Conservation (phyloP, 2,329 filamentous ascomycete genomes). For the Neophaeococcomyces mojaviensis region DNA sequence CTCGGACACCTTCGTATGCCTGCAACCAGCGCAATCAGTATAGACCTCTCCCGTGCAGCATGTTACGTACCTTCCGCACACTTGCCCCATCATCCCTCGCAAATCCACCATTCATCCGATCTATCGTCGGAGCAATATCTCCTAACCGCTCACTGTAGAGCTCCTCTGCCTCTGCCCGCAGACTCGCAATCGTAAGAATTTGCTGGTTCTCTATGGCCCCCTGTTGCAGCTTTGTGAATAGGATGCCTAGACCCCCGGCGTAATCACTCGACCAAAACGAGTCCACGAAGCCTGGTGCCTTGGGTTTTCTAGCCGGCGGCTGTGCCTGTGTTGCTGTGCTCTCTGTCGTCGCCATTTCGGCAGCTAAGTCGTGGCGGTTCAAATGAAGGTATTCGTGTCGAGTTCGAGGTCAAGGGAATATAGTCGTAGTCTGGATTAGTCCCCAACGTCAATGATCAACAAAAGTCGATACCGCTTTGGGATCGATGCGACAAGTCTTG, state of each 20-base stretch:
- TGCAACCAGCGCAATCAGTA: slow-evolving; percentile 35
- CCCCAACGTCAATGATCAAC: not conserved
- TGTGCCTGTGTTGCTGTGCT: slow-evolving; percentile 1
- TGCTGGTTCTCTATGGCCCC: slow-evolving; percentile 93
- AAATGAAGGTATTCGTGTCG: not conserved
- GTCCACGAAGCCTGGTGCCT: slow-evolving; percentile 83
- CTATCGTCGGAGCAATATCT: slow-evolving; percentile 73
- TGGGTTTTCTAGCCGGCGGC: slow-evolving; percentile 25
- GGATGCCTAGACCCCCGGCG: slow-evolving; percentile 85
- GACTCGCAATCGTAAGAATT: slow-evolving; percentile 77
- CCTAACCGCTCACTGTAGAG: slow-evolving; percentile 71
- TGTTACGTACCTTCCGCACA: slow-evolving; percentile 68
- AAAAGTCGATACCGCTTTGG: no score
- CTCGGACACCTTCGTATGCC: slow-evolving; percentile 90
- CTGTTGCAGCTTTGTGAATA: slow-evolving; percentile 95
- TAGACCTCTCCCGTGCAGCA: not conserved
- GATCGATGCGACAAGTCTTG: no score
- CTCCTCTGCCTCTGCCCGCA: slow-evolving; percentile 95
- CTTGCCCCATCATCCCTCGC: slow-evolving; percentile 88
- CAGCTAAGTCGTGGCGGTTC: not conserved
- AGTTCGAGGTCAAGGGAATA: not conserved
- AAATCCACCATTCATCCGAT: slow-evolving; percentile 79
- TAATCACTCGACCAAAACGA: slow-evolving; percentile 99
- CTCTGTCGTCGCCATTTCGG: slow-evolving; percentile 5
- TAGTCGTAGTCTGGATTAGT: not conserved